A percentile compares a stretch with the other conserved stretches of the same genome.
These are phyloP conservation scores for Eucalyptus erythrocorys DNA, from an alignment of 345 rosid genomes.

Conservation along the genomic window DNA sequence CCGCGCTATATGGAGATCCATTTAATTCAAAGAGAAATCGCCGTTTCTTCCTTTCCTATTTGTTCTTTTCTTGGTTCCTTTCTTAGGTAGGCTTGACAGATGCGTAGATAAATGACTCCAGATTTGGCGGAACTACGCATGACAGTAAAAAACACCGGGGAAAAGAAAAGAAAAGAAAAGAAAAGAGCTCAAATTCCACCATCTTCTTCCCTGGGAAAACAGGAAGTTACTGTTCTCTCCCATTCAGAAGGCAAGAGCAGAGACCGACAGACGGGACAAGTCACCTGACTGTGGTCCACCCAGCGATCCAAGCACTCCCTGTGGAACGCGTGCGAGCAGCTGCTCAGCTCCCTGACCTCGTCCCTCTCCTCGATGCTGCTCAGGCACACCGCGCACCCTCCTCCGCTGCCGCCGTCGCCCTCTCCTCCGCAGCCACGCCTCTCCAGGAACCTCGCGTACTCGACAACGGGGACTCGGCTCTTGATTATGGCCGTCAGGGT, in stretches of 20 bases:
- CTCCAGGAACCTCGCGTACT: not conserved
- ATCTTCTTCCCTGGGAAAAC: not conserved
- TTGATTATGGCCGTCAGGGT: not conserved
- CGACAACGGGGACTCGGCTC: not conserved
- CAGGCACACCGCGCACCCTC: not conserved
- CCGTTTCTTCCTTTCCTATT: not conserved
- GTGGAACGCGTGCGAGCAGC: not conserved
- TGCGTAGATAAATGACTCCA: not conserved
- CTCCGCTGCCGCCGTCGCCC: not conserved
- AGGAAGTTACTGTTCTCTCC: not conserved
- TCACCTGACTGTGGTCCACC: not conserved
- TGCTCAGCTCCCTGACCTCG: not conserved
- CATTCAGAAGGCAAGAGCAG: not conserved
- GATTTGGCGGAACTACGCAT: not conserved
- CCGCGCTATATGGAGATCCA: not conserved
- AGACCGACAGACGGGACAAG: not conserved
- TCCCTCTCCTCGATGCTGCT: not conserved
- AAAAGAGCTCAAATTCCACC: not conserved
- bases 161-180: not conserved
- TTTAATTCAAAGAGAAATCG: not conserved
- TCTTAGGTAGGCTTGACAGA: not conserved
- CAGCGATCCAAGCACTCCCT: conserved; percentile 1
- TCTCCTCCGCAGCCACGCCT: not conserved
- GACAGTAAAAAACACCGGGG: not conserved
- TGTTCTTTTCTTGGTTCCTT: not conserved